Evolutionary conservation across 164 flowering plant genomes (phyloP).

Genomic region (Paratinospora sagittata): DNA sequence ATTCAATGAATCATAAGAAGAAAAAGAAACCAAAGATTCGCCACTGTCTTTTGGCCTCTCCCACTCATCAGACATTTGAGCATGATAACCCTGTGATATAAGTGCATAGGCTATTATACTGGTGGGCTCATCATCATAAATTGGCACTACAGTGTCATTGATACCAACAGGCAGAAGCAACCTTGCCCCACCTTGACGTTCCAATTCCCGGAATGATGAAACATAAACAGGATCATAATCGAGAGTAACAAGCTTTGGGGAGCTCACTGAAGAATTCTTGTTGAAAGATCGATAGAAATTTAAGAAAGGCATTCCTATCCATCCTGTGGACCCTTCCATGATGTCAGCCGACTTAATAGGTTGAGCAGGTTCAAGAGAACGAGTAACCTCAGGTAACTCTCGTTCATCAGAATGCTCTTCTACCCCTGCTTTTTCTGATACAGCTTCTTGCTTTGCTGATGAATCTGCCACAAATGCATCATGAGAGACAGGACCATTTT

Average conservation of each 20-base stretch:
- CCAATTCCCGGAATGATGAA: constrained; percentile 56
- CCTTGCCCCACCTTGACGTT: constrained; percentile 62
- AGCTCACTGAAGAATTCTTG: constrained; percentile 41
- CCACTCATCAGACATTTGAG: constrained; percentile 53
- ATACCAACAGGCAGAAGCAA: constrained; percentile 69
- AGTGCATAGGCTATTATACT: constrained; percentile 80
- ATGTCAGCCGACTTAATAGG: constrained; percentile 37
- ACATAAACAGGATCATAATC: constrained; percentile 65
- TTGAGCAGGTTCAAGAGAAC: constrained; percentile 24
- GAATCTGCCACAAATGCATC: constrained; percentile 34
- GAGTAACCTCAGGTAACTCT: constrained; percentile 24
- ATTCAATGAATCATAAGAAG: constrained; percentile 33
- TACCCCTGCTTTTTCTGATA: constrained; percentile 25
- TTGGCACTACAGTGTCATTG: constrained; percentile 74
- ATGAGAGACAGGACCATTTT: constrained; percentile 20
- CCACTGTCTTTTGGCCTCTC: constrained; percentile 46
- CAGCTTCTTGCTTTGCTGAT: constrained; percentile 17
- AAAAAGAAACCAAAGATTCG: constrained; percentile 38
- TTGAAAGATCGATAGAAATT: constrained; percentile 59
- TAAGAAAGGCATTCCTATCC: constrained; percentile 61
- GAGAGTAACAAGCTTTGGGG: constrained; percentile 49
- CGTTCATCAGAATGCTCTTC: constrained; percentile 39
- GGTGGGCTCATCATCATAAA: constrained; percentile 97
- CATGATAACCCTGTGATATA: constrained; percentile 53
- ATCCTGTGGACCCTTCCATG: constrained; percentile 50